Evolutionary conservation across 305 asterid species (phyloP).

Genomic region (Striga hermonthica): DNA sequence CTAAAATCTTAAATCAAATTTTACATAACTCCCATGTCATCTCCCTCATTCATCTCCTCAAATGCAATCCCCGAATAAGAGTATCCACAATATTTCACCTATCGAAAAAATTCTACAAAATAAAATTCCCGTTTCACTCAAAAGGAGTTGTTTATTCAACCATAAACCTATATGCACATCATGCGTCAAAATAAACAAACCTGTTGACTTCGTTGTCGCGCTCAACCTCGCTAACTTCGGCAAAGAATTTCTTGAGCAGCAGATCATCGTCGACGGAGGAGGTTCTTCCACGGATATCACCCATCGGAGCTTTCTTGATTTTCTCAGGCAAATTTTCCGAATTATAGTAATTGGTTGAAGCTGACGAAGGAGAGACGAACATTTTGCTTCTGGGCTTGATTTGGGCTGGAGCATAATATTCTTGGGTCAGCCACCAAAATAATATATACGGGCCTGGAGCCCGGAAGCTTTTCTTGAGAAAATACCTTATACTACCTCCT

Average conservation of each 20-base stretch:
- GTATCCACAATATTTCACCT: constrained; percentile 6
- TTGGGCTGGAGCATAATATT: background rate
- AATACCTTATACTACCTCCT: too few species aligned
- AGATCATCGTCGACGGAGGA: constrained; percentile 56
- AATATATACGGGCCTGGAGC: too few species aligned
- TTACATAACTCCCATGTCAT: too few species aligned
- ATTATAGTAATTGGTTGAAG: background rate
- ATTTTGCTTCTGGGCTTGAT: background rate
- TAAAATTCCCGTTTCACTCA: constrained; percentile 8
- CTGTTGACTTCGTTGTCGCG: constrained; percentile 86
- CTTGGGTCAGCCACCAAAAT: too few species aligned
- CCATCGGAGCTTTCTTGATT: constrained; percentile 46
- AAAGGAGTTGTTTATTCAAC: constrained; percentile 2
- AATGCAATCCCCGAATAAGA: background rate
- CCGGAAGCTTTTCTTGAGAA: too few species aligned
- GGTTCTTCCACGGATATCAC: constrained; percentile 47
- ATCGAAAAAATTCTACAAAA: background rate
- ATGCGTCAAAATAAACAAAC: constrained; percentile 33
- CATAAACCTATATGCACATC: constrained; percentile 23
- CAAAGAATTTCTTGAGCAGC: constrained; percentile 70
- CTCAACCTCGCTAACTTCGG: constrained; percentile 94
- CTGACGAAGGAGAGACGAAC: too few species aligned
- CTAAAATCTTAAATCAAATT: background rate
- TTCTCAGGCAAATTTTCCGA: constrained; percentile 26
- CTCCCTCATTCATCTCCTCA: constrained; percentile 8